Evolutionary conservation across 345 rosid genomes (phyloP).

Genomic region (Arabidopsis thaliana): DNA sequence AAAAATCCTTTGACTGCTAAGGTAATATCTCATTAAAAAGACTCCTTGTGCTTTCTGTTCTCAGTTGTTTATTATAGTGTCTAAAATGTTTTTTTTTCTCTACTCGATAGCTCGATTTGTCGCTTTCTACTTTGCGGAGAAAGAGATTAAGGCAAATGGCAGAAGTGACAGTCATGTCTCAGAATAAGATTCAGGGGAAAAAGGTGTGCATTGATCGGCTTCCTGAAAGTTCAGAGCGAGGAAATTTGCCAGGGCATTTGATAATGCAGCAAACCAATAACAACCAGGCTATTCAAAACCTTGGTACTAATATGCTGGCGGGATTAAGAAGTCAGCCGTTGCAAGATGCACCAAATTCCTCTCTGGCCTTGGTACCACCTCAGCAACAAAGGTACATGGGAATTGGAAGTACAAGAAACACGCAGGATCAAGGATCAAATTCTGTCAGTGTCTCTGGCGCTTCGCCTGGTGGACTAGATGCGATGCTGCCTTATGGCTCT

Average conservation of each 20-base stretch:
- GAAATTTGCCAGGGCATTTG: constrained; percentile 57
- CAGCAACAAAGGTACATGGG: constrained; percentile 65
- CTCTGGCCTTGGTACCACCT: constrained; percentile 56
- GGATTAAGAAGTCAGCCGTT: constrained; percentile 63
- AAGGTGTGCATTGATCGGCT: constrained; percentile 73
- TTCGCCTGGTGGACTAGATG: constrained; percentile 71
- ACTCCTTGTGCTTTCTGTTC: constrained; percentile 32
- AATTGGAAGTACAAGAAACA: constrained; percentile 60
- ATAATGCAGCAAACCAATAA: constrained; percentile 64
- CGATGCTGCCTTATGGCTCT: constrained; percentile 59
- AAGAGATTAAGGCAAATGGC: constrained; percentile 76
- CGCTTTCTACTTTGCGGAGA: constrained; percentile 61
- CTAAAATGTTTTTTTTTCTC: constrained; percentile 34
- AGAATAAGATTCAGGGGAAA: constrained; percentile 73
- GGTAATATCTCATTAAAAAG: constrained; percentile 51
- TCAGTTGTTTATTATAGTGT: constrained; percentile 21
- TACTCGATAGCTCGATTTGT: constrained; percentile 72
- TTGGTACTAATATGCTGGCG: constrained; percentile 54
- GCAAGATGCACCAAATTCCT: constrained; percentile 59
- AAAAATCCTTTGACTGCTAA: constrained; percentile 53
- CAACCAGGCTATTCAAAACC: constrained; percentile 63
- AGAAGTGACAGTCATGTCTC: constrained; percentile 65
- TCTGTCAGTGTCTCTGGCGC: constrained; percentile 58
- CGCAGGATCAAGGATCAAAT: constrained; percentile 68
- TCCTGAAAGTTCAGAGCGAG: constrained; percentile 68